phyloP scores from a whole-genome alignment of 23 red algal genomes.

The Cyanidioschyzon merolae region DNA sequence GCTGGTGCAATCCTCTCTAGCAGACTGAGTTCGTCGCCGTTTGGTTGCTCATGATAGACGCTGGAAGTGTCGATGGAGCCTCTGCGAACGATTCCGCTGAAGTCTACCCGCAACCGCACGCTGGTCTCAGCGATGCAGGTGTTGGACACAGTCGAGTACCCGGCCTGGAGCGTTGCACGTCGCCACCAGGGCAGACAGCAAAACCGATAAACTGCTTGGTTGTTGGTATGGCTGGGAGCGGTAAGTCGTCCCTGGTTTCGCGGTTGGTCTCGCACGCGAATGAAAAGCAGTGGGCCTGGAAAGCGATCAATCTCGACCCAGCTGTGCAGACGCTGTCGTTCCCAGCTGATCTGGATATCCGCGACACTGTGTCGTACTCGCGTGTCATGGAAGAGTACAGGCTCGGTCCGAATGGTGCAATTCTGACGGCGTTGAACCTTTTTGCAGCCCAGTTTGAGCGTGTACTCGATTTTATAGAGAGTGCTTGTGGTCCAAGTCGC shows the following conservation, averaged over 20 bases:
- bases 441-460: constrained; percentile 83
- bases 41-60: too few species aligned
- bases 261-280: constrained; percentile 27
- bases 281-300: not conserved
- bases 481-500: not conserved
- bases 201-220: constrained; percentile 45
- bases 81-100: too few species aligned
- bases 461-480: constrained; percentile 54
- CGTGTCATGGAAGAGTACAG: constrained; percentile 68
- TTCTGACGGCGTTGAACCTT: constrained; percentile 85
- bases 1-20: too few species aligned
- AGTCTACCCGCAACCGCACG: too few species aligned
- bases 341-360: constrained; percentile 82
- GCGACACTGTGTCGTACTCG: constrained; percentile 79
- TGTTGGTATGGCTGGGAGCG: constrained; percentile 90
- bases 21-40: too few species aligned
- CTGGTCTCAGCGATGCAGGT: too few species aligned
- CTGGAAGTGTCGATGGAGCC: too few species aligned
- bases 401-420: constrained; percentile 91
- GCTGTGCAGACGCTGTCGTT: constrained; percentile 66
- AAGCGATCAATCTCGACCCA: constrained; percentile 76
- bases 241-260: constrained; percentile 78
- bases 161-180: too few species aligned
- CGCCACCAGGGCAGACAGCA: too few species aligned
- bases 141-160: too few species aligned